phyloP scores from a whole-genome alignment of 2,329 filamentous ascomycete genomes.

The Dothistroma septosporum region DNA sequence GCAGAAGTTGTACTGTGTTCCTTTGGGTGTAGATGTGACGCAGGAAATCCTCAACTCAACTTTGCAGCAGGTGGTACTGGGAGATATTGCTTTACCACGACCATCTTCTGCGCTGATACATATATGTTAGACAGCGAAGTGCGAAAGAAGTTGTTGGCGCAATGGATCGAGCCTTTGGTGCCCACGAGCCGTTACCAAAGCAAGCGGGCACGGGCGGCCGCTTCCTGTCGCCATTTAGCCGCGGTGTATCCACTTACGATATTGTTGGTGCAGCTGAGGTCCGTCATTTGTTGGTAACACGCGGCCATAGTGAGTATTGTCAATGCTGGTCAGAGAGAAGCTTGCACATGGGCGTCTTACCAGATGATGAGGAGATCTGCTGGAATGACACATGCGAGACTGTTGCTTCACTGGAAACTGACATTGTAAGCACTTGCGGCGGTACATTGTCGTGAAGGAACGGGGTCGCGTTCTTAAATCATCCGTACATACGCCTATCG shows the following conservation, averaged over 20 bases:
- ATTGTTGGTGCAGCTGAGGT: neutral
- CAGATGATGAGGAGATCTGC: too few relatives aligned
- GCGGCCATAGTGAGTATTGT: too few relatives aligned
- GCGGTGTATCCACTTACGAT: neutral
- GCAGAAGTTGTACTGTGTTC: neutral
- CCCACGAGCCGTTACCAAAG: neutral
- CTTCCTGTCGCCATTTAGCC: neutral
- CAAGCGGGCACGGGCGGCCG: constrained; percentile 3
- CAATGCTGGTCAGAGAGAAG: too few relatives aligned
- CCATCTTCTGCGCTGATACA: too few relatives aligned
- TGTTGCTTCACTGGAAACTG: neutral
- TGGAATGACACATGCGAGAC: neutral
- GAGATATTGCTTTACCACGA: too few relatives aligned
- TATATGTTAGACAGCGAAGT: too few relatives aligned
- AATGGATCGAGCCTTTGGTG: too few relatives aligned
- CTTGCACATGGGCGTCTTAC: too few relatives aligned
- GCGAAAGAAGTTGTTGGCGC: too few relatives aligned
- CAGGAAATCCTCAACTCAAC: neutral
- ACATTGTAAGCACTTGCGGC: neutral
- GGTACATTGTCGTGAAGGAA: neutral
- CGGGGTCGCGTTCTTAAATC: neutral
- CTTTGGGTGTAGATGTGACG: neutral
- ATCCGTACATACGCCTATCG: neutral
- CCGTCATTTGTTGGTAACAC: too few relatives aligned
- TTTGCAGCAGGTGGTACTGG: neutral